Evolutionary conservation across 441 rosid genomes (phyloP).

Genomic region (Gossypium gossypioides): DNA sequence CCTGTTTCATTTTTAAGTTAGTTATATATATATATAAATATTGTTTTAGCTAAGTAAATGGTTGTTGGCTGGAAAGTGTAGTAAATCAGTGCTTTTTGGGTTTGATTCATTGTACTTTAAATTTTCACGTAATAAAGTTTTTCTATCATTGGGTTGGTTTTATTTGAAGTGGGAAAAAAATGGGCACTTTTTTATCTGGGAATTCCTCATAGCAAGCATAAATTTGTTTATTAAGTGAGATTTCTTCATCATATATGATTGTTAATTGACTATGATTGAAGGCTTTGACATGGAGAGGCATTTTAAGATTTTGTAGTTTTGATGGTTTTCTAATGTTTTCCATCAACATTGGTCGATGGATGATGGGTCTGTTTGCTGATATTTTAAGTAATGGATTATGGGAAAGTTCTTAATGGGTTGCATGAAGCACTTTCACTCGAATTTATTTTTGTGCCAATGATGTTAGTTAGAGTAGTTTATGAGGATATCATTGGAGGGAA

Average conservation of each 20-base stretch:
- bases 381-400: too few species aligned
- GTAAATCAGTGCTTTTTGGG: neutral
- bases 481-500: neutral
- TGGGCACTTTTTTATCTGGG: neutral
- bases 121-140: neutral
- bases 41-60: neutral
- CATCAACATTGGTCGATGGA: neutral
- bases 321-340: neutral
- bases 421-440: slow-evolving; percentile 2
- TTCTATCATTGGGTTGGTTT: neutral
- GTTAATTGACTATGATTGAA: neutral
- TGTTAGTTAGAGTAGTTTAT: neutral
- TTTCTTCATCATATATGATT: neutral
- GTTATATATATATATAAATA: too few species aligned
- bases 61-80: neutral
- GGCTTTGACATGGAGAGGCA: neutral
- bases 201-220: neutral
- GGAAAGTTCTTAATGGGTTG: too few species aligned
- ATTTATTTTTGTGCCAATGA: neutral
- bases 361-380: neutral
- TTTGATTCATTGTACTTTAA: neutral
- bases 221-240: neutral
- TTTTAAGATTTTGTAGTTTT: neutral
- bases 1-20: neutral
- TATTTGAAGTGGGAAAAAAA: neutral